Evolutionary conservation across 257 asterid species (phyloP).

Genomic region (Haberlea rhodopensis): DNA sequence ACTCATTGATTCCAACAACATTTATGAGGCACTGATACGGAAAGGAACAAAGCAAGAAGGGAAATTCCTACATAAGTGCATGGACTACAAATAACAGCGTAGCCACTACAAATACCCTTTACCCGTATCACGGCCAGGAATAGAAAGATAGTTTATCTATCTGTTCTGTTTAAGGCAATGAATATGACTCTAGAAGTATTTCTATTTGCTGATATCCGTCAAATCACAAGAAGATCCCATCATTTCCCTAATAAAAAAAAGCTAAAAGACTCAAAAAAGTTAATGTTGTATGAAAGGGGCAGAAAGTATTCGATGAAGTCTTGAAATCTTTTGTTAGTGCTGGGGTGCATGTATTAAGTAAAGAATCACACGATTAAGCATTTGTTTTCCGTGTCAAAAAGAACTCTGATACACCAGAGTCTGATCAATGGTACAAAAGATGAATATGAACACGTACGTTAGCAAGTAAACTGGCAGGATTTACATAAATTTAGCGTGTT

Average conservation of each 20-base stretch:
- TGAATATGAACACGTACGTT: not conserved
- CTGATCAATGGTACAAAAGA: not conserved
- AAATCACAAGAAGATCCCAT: not conserved
- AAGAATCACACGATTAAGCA: not conserved
- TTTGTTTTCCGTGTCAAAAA: not conserved
- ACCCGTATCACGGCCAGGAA: no score
- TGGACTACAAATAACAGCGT: no score
- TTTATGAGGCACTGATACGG: not conserved
- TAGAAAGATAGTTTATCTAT: no score
- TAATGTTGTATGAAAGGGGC: not conserved
- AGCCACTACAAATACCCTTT: no score
- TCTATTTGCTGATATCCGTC: no score
- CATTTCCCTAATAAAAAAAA: not conserved
- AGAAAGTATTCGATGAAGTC: not conserved
- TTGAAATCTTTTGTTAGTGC: not conserved
- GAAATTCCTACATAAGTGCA: no score
- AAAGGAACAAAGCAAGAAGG: not conserved
- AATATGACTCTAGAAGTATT: no score
- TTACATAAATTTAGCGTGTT: not conserved
- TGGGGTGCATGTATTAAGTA: not conserved
- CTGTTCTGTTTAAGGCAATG: no score
- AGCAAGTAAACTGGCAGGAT: slow-evolving; percentile 8
- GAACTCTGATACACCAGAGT: not conserved
- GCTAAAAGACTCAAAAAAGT: not conserved
- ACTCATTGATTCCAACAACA: not conserved